These are phyloP conservation scores for Camellia oleifera DNA, from an alignment of 179 eudicot genomes.

Conservation along the genomic window DNA sequence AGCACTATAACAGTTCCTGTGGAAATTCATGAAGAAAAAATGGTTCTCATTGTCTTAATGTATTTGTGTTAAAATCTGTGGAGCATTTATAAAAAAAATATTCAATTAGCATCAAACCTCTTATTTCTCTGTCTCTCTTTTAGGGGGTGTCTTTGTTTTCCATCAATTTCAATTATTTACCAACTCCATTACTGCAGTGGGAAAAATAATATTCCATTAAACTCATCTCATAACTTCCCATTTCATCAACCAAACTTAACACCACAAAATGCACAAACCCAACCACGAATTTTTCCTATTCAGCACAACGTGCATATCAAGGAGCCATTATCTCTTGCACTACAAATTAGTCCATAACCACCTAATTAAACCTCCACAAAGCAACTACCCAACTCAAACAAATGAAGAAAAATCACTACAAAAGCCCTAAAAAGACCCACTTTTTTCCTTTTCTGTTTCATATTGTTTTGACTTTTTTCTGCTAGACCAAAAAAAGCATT, in stretches of 20 bases:
- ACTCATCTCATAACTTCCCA: background rate
- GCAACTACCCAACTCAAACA: background rate
- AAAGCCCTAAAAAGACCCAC: background rate
- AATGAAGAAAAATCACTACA: background rate
- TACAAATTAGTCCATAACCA: background rate
- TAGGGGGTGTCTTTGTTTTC: background rate
- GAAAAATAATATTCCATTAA: background rate
- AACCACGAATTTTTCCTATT: background rate
- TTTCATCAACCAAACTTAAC: background rate
- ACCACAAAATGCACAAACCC: background rate
- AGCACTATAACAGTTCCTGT: background rate
- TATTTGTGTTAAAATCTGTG: background rate
- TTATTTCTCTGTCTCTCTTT: background rate
- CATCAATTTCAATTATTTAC: background rate
- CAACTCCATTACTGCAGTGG: background rate
- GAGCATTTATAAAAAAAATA: background rate
- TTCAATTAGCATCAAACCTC: background rate
- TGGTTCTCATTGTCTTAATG: background rate
- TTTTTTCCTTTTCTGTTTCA: background rate
- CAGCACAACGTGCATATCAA: background rate
- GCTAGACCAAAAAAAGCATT: background rate
- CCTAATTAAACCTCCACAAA: background rate
- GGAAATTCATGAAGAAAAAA: background rate
- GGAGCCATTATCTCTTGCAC: background rate
- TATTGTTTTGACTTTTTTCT: background rate